Evolutionary conservation across 371 early-diverging fungal species (phyloP).

Genomic region (Mortierella sp.): DNA sequence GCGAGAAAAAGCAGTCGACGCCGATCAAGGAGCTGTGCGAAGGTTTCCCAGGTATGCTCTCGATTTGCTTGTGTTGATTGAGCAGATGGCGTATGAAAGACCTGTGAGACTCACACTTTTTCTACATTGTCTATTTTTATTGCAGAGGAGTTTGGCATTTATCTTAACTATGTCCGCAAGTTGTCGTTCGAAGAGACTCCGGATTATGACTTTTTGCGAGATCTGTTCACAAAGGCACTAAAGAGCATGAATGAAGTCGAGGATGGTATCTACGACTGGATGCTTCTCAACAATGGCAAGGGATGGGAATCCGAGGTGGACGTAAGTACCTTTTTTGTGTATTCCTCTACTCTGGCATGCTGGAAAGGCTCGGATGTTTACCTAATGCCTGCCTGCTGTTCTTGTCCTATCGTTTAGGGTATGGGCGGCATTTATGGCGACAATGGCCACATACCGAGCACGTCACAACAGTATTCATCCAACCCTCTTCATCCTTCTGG

Average conservation of each 20-base stretch:
- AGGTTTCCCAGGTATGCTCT: constrained; percentile 82
- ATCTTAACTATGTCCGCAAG: constrained; percentile 93
- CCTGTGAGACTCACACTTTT: too few species aligned
- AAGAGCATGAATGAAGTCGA: constrained; percentile 80
- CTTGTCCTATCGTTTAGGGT: background rate
- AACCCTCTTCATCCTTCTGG: constrained; percentile 52
- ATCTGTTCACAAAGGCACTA: constrained; percentile 89
- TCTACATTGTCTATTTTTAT: too few species aligned
- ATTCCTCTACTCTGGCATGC: too few species aligned
- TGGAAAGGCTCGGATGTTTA: too few species aligned
- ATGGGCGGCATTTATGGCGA: constrained; percentile 37
- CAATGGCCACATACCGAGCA: constrained; percentile 27
- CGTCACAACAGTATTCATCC: constrained; percentile 51
- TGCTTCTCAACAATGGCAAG: constrained; percentile 74
- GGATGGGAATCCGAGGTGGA: constrained; percentile 65
- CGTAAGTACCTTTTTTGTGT: too few species aligned
- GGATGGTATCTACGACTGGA: constrained; percentile 98
- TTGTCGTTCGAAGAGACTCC: constrained; percentile 98
- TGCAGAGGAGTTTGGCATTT: constrained; percentile 89
- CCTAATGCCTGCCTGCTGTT: background rate
- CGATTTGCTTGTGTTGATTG: constrained; percentile 2
- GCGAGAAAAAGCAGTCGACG: constrained; percentile 96
- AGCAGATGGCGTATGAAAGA: too few species aligned
- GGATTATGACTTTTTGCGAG: constrained; percentile 92
- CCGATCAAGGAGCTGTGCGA: constrained; percentile 94